phyloP scores from a whole-genome alignment of 169 alveolate genomes.

The Plasmodium ovale region DNA sequence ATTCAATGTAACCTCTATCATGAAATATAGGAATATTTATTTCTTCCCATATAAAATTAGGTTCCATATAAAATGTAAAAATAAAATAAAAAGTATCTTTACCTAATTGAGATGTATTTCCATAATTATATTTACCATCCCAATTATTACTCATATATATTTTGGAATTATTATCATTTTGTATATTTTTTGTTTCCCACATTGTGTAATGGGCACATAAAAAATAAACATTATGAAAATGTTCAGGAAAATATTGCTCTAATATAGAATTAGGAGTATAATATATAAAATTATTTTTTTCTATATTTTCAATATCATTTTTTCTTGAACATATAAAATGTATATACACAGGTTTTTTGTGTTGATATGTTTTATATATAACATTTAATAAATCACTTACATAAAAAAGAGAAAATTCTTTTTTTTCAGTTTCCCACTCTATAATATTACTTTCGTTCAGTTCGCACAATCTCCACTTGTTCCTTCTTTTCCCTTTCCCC shows the following conservation, averaged over 20 bases:
- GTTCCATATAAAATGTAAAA: slow-evolving; percentile 44
- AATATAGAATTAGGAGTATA: slow-evolving; percentile 51
- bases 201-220: slow-evolving; percentile 52
- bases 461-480: not conserved
- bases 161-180: not conserved
- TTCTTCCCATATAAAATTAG: slow-evolving; percentile 60
- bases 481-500: too few species aligned
- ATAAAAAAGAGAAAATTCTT: slow-evolving; percentile 31
- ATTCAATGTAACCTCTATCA: slow-evolving; percentile 37
- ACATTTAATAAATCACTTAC: slow-evolving; percentile 20
- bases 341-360: slow-evolving; percentile 20
- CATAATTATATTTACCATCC: not conserved
- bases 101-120: not conserved
- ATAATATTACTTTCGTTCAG: not conserved
- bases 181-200: not conserved
- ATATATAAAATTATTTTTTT: slow-evolving; percentile 7
- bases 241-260: slow-evolving; percentile 45
- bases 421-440: slow-evolving; percentile 2
- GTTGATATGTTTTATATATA: slow-evolving; percentile 13
- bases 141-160: not conserved
- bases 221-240: slow-evolving; percentile 36
- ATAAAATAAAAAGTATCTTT: slow-evolving; percentile 41
- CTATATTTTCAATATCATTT: not conserved
- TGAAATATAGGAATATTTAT: slow-evolving; percentile 46
- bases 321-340: slow-evolving; percentile 40